Percentiles rank a stretch among this genome's conserved stretches.
Conservation (phyloP, 1,284 basidiomycete genomes). For the Cryptococcus sp. region DNA sequence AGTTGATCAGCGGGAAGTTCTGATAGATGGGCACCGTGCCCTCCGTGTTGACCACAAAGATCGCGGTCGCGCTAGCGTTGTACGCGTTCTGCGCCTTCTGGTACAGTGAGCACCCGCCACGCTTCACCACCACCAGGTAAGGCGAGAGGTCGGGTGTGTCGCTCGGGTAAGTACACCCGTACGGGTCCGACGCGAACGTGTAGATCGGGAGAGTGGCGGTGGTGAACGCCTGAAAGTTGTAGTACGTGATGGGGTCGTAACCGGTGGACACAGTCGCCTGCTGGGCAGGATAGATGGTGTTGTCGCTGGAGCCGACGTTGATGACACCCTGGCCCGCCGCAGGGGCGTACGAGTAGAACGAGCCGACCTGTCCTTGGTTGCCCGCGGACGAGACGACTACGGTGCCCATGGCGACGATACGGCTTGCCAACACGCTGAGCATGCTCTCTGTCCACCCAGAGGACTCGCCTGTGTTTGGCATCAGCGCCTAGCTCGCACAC, state of each 20-base stretch:
- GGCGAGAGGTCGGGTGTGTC: slow-evolving; percentile 32
- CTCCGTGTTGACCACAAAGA: slow-evolving; percentile 30
- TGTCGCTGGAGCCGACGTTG: slow-evolving; percentile 44
- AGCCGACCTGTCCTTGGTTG: slow-evolving; percentile 49
- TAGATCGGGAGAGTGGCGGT: slow-evolving; percentile 27
- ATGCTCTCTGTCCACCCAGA: slow-evolving; percentile 60
- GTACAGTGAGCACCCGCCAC: slow-evolving; percentile 34
- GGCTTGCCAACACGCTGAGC: slow-evolving; percentile 57
- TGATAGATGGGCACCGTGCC: slow-evolving; percentile 23
- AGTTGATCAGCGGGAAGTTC: slow-evolving; percentile 32
- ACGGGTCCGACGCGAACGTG: slow-evolving; percentile 33
- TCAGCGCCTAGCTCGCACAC: not conserved
- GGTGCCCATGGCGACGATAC: slow-evolving; percentile 56
- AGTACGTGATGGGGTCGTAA: slow-evolving; percentile 39
- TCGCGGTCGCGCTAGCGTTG: slow-evolving; percentile 23
- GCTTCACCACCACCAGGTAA: slow-evolving; percentile 38
- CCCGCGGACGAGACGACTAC: slow-evolving; percentile 52
- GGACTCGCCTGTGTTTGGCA: slow-evolving; percentile 47
- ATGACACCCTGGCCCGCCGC: slow-evolving; percentile 46
- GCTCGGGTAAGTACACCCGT: slow-evolving; percentile 41
- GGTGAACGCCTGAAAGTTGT: slow-evolving; percentile 30
- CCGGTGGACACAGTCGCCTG: slow-evolving; percentile 36
- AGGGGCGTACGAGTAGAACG: slow-evolving; percentile 49
- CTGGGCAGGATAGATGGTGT: slow-evolving; percentile 36
- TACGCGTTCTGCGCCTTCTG: slow-evolving; percentile 26